A percentile compares a stretch with the other conserved stretches of the same genome.
phyloP scores from a whole-genome alignment of 768 basidiomycete species.

The Termitomyces sp. region DNA sequence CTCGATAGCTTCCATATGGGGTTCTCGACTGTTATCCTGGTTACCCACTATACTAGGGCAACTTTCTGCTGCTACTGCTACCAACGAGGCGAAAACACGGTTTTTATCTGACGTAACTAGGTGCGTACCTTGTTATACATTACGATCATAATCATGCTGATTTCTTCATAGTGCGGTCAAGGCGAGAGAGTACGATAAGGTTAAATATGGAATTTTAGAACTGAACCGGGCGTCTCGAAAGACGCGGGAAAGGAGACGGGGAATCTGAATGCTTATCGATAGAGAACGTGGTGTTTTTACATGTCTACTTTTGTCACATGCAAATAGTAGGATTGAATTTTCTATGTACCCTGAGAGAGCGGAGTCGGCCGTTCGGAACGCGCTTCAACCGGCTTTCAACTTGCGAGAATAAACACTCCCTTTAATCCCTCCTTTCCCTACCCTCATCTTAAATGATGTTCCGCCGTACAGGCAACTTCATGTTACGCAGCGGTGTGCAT shows the following conservation, averaged over 20 bases:
- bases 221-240: slow-evolving; percentile 74
- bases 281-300: background rate
- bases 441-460: slow-evolving; percentile 38
- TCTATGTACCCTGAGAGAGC: background rate
- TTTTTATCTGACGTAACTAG: slow-evolving; percentile 71
- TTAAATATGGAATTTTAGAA: slow-evolving; percentile 69
- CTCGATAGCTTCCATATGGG: slow-evolving; percentile 59
- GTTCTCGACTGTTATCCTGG: slow-evolving; percentile 65
- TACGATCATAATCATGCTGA: background rate
- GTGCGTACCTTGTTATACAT: slow-evolving; percentile 39
- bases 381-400: background rate
- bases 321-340: background rate
- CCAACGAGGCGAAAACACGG: slow-evolving; percentile 58
- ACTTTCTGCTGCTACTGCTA: slow-evolving; percentile 53
- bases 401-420: slow-evolving; percentile 4
- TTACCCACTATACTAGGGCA: slow-evolving; percentile 65
- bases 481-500: slow-evolving; percentile 44
- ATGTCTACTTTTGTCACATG: slow-evolving; percentile 1
- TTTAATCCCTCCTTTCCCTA: background rate
- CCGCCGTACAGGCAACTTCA: slow-evolving; percentile 53
- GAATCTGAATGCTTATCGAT: slow-evolving; percentile 15
- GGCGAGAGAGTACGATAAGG: slow-evolving; percentile 64
- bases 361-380: slow-evolving; percentile 11
- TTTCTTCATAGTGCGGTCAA: slow-evolving; percentile 49
- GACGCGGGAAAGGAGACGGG: slow-evolving; percentile 57